phyloP scores from a whole-genome alignment of 2,329 filamentous ascomycete species.

The Venturia aucupariae region DNA sequence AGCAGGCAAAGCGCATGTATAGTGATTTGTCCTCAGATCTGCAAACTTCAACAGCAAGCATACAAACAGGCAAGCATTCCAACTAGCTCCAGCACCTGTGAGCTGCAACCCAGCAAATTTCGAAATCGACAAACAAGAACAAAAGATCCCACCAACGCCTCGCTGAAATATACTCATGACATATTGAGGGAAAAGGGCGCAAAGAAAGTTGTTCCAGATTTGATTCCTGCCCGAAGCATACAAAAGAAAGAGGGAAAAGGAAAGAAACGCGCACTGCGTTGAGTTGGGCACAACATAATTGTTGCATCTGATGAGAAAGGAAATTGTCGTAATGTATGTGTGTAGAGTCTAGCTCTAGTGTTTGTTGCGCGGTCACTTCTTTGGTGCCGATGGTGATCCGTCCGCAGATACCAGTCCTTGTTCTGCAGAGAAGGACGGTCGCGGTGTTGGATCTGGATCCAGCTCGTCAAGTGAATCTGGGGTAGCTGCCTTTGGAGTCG shows the following conservation, averaged over 20 bases:
- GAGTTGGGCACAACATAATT: neutral
- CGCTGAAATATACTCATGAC: constrained; percentile 11
- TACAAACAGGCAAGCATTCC: neutral
- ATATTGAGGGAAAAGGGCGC: neutral
- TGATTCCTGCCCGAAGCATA: neutral
- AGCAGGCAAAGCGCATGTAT: neutral
- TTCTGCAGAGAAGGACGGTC: constrained; percentile 2
- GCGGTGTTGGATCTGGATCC: constrained; percentile 11
- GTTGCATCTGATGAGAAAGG: neutral
- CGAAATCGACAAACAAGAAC: neutral
- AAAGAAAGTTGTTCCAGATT: constrained; percentile 1
- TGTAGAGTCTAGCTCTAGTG: neutral
- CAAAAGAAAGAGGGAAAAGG: neutral
- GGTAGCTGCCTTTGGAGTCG: constrained; percentile 3
- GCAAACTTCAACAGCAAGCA: neutral
- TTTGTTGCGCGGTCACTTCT: neutral
- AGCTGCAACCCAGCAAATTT: neutral
- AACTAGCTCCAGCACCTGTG: neutral
- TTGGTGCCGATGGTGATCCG: neutral
- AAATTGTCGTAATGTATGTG: neutral
- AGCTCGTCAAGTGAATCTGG: neutral
- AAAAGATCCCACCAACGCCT: constrained; percentile 11
- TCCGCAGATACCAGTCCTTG: neutral
- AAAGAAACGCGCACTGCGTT: constrained; percentile 3
- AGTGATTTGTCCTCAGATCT: neutral